These are phyloP conservation scores for Globisporangium uncinulatum DNA, from an alignment of 352 stramenopile species.

Conservation along the genomic window DNA sequence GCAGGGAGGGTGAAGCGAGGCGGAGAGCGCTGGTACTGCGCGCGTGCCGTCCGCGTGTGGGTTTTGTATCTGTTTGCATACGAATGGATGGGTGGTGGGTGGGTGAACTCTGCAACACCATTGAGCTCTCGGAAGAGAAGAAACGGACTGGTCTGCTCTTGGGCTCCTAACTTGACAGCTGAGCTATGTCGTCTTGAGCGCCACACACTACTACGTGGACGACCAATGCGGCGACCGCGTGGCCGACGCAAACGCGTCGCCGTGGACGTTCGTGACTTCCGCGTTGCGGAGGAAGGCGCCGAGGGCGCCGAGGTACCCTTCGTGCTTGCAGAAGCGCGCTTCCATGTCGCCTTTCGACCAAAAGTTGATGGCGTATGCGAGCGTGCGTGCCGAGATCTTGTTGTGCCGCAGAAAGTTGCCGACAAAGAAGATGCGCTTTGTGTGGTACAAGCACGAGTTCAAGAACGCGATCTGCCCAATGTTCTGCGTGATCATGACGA, in stretches of 20 bases:
- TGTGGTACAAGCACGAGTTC: slow-evolving; percentile 96
- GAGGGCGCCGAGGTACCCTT: slow-evolving; percentile 97
- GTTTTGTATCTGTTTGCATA: slow-evolving; percentile 7
- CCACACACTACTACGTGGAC: neutral
- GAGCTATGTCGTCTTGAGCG: neutral
- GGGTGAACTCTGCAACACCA: neutral
- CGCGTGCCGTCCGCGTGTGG: neutral
- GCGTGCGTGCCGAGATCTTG: slow-evolving; percentile 89
- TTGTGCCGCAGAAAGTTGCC: slow-evolving; percentile 99
- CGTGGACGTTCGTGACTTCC: slow-evolving; percentile 62
- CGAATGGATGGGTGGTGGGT: neutral
- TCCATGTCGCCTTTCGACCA: slow-evolving; percentile 95
- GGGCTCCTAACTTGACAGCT: too few species aligned
- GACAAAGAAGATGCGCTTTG: slow-evolving; percentile 95
- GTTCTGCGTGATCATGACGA: slow-evolving; percentile 99
- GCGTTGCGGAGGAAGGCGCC: slow-evolving; percentile 94
- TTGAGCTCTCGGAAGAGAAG: too few species aligned
- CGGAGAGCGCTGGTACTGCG: neutral
- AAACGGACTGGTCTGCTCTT: too few species aligned
- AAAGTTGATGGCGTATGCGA: slow-evolving; percentile 97
- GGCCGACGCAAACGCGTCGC: slow-evolving; percentile 51
- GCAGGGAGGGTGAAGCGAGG: neutral
- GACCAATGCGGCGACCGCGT: slow-evolving; percentile 18
- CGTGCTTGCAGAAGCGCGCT: slow-evolving; percentile 93
- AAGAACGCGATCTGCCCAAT: slow-evolving; percentile 97